Base-by-base conservation (phyloP, 31 red algal species). In the Porphyra umbilicalis region DNA sequence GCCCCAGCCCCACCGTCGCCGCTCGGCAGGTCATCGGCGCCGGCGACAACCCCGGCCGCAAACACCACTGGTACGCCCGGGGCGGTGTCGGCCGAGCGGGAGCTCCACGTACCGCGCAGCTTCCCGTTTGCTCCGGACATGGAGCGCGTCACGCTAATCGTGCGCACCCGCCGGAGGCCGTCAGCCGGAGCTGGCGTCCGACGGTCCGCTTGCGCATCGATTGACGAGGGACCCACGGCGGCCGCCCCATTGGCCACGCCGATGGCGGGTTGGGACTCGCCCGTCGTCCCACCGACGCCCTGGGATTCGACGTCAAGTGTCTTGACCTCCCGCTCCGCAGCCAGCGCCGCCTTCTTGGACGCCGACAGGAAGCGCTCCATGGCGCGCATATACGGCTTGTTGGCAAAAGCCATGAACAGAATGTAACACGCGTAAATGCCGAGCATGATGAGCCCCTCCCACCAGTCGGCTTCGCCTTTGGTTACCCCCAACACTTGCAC, bases 391-490 rank as follows among this genome's bases (percentile, higher is more conserved):
- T 90, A 94, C 46, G 77, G 88, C 79, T 90, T 90, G 81, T 94
- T 94, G 25, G 42, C 76, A 44, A 90, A 90, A 4, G 92, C 92
- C 92, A 94, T 94, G 75, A 94, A 94, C 16, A 85, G 14, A 16
- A 90, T 88, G 39, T 94, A 94, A 8, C 82, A 16, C 18, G 82
- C 77, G 77, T 94, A 94, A 34, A 76, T 68, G n/a, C 33, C 15
- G 1, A 94, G 85, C 34, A 94, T 88, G 87, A 89, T 90, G 34
- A 94, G 79, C 36, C 92, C 92, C 78, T 94, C 92, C 84, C 85
- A 94, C 92, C 92, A 94, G 8, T 85, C 74, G 76, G 90, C 85
- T 46, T 85, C 32, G 38, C 88, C 88, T 5, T 78, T 86, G 10
- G 83, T 82, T 36, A 83, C 31, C 33, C 84, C 37, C 32, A 90